Base-by-base conservation (phyloP, 73 alveolate genomes). In the Paramecium caudatum region DNA sequence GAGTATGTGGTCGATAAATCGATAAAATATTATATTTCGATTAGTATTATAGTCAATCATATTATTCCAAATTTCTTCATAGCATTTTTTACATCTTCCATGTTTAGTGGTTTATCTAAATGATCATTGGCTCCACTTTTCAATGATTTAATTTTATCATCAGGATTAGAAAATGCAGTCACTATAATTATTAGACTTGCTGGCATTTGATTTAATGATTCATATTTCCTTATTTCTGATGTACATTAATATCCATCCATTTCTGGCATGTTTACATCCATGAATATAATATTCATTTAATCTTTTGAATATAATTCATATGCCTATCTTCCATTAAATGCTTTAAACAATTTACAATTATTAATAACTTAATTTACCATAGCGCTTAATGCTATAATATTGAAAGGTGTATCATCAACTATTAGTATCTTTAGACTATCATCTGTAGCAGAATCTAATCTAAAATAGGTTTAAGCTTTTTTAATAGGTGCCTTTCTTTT, bases 211-310 rank as follows among this genome's bases (percentile, higher is more conserved):
- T 84, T 13, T 5, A 37, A 12, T 21, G 16, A 4, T 61, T 84
- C 92, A 46, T 61, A 84, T 63, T 61, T 55, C 32, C 92, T 27
- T 16, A 84, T 84, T 6, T 61, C 78, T 15, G 36, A 39, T 16
- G 92, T 84, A 23, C 87, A 84, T 63, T 84, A 68, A 84, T 84
- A 84, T 1, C 92, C 92, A 84, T 84, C 82, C 92, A 84, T 84
- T 37, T 61, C 82, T 37, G 92, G 92, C 92, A 84, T 84, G 50
- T 84, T 84, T 23, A 61, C 82, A 61, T 84, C 92, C 92, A 84
- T 84, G n/a, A 84, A 41, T 0, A 84, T 62, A 15, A 33, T 30
- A 39, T 84, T 80, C 39, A 84, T 46, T 63, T 84, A 43, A 12
- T 50, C 41, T 17, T 50, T 61, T 17, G 61, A 45, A 21, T 23